These are phyloP conservation scores for Fonsecaea pugnacius DNA, from an alignment of 2,329 filamentous ascomycete genomes.

Conservation along the genomic window DNA sequence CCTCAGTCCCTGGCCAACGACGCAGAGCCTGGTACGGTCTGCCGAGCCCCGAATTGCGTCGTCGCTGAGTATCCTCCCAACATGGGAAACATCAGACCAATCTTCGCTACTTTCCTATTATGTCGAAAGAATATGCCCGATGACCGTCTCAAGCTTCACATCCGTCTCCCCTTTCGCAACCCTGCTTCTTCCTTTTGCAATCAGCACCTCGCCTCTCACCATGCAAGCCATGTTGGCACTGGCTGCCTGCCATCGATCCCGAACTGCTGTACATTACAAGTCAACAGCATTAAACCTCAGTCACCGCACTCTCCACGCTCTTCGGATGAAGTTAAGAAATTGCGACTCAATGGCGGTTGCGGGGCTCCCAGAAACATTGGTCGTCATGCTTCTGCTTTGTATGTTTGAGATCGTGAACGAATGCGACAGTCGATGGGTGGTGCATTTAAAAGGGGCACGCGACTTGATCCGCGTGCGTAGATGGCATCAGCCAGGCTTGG, in stretches of 20 bases:
- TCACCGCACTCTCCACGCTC: conserved; percentile 36
- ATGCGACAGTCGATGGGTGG: conserved; percentile 53
- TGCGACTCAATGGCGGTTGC: conserved; percentile 5
- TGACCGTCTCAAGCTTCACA: conserved; percentile 15
- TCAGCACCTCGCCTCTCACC: conserved; percentile 16
- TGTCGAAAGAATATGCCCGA: conserved; percentile 17
- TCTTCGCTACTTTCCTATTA: conserved; percentile 25
- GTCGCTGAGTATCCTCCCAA: conserved; percentile 2
- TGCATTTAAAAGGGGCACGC: conserved; percentile 55
- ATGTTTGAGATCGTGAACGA: conserved; percentile 52
- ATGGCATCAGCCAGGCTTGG: conserved; percentile 23
- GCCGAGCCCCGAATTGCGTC: not conserved
- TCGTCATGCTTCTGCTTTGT: conserved; percentile 54
- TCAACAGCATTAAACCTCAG: conserved; percentile 13
- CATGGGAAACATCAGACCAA: not conserved
- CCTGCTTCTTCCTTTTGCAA: conserved; percentile 21
- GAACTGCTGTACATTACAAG: conserved; percentile 17
- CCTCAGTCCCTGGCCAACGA: conserved; percentile 13
- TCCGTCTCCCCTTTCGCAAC: conserved; percentile 21
- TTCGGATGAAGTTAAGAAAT: conserved; percentile 38
- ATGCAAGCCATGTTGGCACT: conserved; percentile 24
- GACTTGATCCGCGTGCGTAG: conserved; percentile 51
- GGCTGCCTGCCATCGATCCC: conserved; percentile 23
- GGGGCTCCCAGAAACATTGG: conserved; percentile 41
- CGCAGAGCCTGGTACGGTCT: not conserved